These are phyloP conservation scores for Coniella lustricola DNA, from an alignment of 2,329 filamentous ascomycete species.

Conservation along the genomic window DNA sequence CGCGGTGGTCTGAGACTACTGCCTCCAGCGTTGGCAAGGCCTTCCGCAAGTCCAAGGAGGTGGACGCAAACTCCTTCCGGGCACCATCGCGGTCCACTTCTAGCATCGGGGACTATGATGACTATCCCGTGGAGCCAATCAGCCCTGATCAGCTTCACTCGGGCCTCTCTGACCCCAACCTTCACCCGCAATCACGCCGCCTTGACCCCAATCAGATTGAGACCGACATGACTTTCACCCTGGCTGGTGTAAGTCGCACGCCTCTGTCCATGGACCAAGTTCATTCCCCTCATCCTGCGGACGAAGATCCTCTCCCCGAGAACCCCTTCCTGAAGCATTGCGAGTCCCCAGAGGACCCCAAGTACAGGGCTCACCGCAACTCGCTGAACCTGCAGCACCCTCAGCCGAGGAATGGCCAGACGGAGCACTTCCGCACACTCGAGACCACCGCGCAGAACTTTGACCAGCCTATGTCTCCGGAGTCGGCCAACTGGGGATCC, in stretches of 20 bases:
- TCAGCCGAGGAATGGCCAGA: slow-evolving; percentile 67
- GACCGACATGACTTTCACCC: slow-evolving; percentile 13
- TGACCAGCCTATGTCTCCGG: slow-evolving; percentile 52
- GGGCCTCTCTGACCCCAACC: slow-evolving; percentile 48
- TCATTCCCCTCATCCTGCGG: background rate
- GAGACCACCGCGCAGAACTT: slow-evolving; percentile 68
- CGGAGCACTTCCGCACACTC: slow-evolving; percentile 65
- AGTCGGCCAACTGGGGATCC: slow-evolving; percentile 57
- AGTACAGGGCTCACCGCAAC: slow-evolving; percentile 76
- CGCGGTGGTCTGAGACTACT: slow-evolving; percentile 95
- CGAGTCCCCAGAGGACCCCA: slow-evolving; percentile 56
- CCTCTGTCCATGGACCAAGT: slow-evolving; percentile 7
- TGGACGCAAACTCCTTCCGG: slow-evolving; percentile 50
- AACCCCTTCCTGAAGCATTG: slow-evolving; percentile 30
- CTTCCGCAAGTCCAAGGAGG: slow-evolving; percentile 62
- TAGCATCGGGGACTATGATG: slow-evolving; percentile 62
- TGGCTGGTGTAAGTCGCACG: slow-evolving; percentile 16
- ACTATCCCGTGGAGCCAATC: slow-evolving; percentile 49
- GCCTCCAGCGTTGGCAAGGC: slow-evolving; percentile 77
- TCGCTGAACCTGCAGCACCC: slow-evolving; percentile 75
- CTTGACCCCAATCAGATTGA: slow-evolving; percentile 20
- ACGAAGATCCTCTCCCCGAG: slow-evolving; percentile 5
- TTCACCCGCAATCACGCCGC: slow-evolving; percentile 23
- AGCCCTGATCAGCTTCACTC: slow-evolving; percentile 54
- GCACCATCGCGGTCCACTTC: slow-evolving; percentile 69